These are phyloP conservation scores for Sarocladium kiliense DNA, from an alignment of 2,329 filamentous ascomycete genomes.

Conservation along the genomic window DNA sequence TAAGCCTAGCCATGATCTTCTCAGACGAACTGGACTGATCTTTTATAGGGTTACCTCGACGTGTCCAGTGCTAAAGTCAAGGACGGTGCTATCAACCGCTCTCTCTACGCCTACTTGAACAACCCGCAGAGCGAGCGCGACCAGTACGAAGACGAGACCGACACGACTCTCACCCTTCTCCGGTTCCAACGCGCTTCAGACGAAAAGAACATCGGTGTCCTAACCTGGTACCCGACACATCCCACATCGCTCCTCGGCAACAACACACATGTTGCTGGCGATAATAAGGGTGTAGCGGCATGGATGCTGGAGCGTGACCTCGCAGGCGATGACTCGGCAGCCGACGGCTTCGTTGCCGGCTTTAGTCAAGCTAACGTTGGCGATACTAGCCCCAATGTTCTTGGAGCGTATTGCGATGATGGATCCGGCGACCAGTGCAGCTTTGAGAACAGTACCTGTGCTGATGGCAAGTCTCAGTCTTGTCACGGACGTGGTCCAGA, in stretches of 20 bases:
- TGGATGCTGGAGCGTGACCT: slow-evolving; percentile 74
- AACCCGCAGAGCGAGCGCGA: slow-evolving; percentile 75
- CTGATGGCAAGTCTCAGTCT: slow-evolving; percentile 60
- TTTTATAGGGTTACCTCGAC: slow-evolving; percentile 56
- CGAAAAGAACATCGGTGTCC: slow-evolving; percentile 68
- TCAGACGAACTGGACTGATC: slow-evolving; percentile 10
- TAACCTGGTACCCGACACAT: slow-evolving; percentile 91
- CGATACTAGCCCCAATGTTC: slow-evolving; percentile 83
- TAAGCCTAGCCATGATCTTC: slow-evolving; percentile 12
- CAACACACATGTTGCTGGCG: slow-evolving; percentile 86
- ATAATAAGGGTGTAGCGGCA: slow-evolving; percentile 93
- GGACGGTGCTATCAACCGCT: slow-evolving; percentile 84
- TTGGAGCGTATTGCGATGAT: slow-evolving; percentile 87
- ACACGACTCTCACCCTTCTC: slow-evolving; percentile 66
- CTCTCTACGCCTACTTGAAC: slow-evolving; percentile 78
- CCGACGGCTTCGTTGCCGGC: slow-evolving; percentile 73
- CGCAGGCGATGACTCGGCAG: slow-evolving; percentile 45
- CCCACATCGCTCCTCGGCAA: slow-evolving; percentile 88
- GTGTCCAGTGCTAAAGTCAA: slow-evolving; percentile 64
- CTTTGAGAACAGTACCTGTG: slow-evolving; percentile 79
- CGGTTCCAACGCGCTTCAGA: slow-evolving; percentile 72
- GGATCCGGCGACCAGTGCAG: slow-evolving; percentile 67
- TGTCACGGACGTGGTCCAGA: slow-evolving; percentile 72
- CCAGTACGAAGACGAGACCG: slow-evolving; percentile 52
- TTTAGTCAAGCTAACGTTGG: slow-evolving; percentile 91